These are phyloP conservation scores for Hemerocallis citrina DNA, from an alignment of 106 monocot genomes.

Conservation along the genomic window DNA sequence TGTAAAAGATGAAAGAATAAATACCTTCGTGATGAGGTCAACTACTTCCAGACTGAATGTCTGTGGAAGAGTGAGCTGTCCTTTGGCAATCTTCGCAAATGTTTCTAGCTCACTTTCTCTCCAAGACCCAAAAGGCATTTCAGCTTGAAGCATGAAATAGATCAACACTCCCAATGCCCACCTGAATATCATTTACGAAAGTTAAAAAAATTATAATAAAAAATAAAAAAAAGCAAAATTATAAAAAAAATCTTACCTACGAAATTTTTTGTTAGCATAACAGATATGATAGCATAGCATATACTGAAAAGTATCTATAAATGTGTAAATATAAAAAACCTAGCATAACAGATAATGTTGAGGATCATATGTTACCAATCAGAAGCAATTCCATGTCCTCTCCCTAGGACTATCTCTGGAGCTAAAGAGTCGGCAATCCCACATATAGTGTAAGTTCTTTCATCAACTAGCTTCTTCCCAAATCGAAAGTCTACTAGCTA, in stretches of 20 bases:
- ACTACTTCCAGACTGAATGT: slow-evolving; percentile 59
- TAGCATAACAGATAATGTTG: not conserved
- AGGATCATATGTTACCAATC: slow-evolving; percentile 56
- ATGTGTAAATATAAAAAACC: no score
- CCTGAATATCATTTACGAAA: slow-evolving; percentile 30
- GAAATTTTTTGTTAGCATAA: no score
- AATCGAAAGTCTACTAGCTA: slow-evolving; percentile 90
- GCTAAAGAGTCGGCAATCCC: slow-evolving; percentile 81
- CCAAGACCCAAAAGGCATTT: slow-evolving; percentile 94
- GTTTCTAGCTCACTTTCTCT: slow-evolving; percentile 78
- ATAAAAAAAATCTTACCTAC: no score
- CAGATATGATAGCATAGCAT: no score
- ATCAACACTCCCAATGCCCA: slow-evolving; percentile 93
- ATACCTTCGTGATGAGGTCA: slow-evolving; percentile 91
- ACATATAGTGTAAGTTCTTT: slow-evolving; percentile 90
- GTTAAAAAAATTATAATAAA: not conserved
- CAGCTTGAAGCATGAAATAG: slow-evolving; percentile 84
- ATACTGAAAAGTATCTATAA: no score
- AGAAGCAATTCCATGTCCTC: slow-evolving; percentile 78
- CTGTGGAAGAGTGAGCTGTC: slow-evolving; percentile 66
- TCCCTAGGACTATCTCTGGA: slow-evolving; percentile 82
- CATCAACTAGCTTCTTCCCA: slow-evolving; percentile 56
- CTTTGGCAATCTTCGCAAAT: slow-evolving; percentile 73
- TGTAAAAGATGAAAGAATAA: not conserved
- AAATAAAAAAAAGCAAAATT: no score